phyloP scores from a whole-genome alignment of 345 rosid species.

The Microthlaspi erraticum region DNA sequence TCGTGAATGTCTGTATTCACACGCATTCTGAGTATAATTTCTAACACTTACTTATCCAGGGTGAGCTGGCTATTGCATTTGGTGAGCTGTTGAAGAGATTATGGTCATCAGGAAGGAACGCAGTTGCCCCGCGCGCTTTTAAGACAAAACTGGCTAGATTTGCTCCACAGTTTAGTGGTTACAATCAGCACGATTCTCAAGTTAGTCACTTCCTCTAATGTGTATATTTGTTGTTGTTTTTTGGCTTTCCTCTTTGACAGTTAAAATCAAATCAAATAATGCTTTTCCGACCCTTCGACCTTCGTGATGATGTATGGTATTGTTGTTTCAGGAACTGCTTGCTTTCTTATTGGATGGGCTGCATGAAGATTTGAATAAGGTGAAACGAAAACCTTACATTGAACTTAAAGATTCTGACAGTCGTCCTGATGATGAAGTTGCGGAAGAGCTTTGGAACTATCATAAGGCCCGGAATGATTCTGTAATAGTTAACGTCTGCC shows the following conservation, averaged over 20 bases:
- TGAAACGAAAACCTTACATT: slow-evolving; percentile 89
- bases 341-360: slow-evolving; percentile 94
- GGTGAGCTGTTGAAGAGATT: slow-evolving; percentile 86
- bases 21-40: slow-evolving; percentile 19
- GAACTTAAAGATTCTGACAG: slow-evolving; percentile 84
- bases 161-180: slow-evolving; percentile 99
- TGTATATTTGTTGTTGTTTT: neutral
- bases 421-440: slow-evolving; percentile 88
- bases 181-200: slow-evolving; percentile 99
- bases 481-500: slow-evolving; percentile 90
- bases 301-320: slow-evolving; percentile 12
- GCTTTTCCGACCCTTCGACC: neutral
- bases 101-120: slow-evolving; percentile 83
- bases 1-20: slow-evolving; percentile 25
- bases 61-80: slow-evolving; percentile 95
- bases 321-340: slow-evolving; percentile 71
- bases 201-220: slow-evolving; percentile 49
- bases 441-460: slow-evolving; percentile 93
- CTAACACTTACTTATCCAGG: slow-evolving; percentile 57
- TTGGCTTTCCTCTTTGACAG: neutral
- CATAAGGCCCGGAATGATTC: slow-evolving; percentile 98
- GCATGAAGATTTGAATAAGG: slow-evolving; percentile 97
- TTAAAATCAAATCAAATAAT: neutral
- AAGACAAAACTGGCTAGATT: slow-evolving; percentile 92
- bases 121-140: slow-evolving; percentile 83